phyloP scores from a whole-genome alignment of 2,329 filamentous ascomycete species.

The Colletotrichum higginsianum region DNA sequence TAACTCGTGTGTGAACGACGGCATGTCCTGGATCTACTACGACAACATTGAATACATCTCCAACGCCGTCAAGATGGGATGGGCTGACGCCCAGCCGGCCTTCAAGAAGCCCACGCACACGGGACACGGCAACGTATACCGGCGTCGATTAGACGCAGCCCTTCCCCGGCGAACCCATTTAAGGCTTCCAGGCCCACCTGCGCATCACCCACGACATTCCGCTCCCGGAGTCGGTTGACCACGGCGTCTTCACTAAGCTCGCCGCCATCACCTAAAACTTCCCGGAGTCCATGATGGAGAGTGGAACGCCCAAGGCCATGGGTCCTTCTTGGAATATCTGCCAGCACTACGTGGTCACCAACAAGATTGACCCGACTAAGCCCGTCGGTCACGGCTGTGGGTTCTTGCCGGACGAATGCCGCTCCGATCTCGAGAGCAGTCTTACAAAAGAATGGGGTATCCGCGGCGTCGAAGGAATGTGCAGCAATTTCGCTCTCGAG shows the following conservation, averaged over 20 bases:
- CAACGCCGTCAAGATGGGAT: not conserved
- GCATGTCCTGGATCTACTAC: not conserved
- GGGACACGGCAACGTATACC: not conserved
- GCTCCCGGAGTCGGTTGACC: not conserved
- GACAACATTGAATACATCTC: not conserved
- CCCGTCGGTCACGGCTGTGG: slow-evolving; percentile 6
- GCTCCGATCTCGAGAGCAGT: not conserved
- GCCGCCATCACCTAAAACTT: not conserved
- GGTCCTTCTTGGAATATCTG: slow-evolving; percentile 11
- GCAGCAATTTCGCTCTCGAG: slow-evolving; percentile 2
- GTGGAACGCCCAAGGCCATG: not conserved
- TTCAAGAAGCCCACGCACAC: not conserved
- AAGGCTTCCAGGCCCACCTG: slow-evolving; percentile 1
- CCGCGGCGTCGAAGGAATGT: not conserved
- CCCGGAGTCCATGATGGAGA: not conserved
- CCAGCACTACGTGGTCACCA: slow-evolving; percentile 18
- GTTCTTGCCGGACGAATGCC: slow-evolving; percentile 5
- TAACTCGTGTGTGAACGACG: not conserved
- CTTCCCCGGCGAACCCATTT: not conserved
- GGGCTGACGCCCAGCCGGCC: not conserved
- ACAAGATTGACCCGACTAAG: not conserved
- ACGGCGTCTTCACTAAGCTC: not conserved
- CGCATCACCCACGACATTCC: not conserved
- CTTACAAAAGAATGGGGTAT: not conserved
- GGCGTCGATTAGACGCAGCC: slow-evolving; percentile 1